Evolutionary conservation across 176 grass and related monocot species (phyloP).

Genomic region (Ensete ventricosum): DNA sequence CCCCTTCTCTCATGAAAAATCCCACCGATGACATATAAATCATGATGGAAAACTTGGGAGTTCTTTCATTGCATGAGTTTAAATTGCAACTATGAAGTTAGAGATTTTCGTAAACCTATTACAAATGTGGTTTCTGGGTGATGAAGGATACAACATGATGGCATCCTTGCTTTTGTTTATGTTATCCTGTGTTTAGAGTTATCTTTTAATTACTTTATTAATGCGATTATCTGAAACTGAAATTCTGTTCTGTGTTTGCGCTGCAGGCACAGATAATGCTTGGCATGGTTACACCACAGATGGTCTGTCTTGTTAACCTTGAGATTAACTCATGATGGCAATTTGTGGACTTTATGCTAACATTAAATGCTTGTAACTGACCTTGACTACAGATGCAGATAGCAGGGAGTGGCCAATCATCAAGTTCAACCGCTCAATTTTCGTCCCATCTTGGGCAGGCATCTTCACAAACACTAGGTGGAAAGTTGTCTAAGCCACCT

Average conservation of each 20-base stretch:
- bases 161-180: too few species aligned
- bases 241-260: neutral
- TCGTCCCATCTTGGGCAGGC: constrained; percentile 43
- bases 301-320: constrained; percentile 38
- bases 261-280: constrained; percentile 94
- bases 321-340: constrained; percentile 10
- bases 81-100: too few species aligned
- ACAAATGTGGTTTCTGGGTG: too few species aligned
- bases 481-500: constrained; percentile 28
- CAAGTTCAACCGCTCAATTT: constrained; percentile 29
- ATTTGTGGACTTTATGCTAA: constrained; percentile 13
- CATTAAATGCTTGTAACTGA: constrained; percentile 22
- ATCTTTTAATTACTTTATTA: too few species aligned
- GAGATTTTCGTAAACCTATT: too few species aligned
- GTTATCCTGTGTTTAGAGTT: too few species aligned
- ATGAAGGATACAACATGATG: too few species aligned
- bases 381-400: constrained; percentile 80
- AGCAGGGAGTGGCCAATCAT: constrained; percentile 46
- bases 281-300: constrained; percentile 76
- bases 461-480: constrained; percentile 39
- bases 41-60: too few species aligned
- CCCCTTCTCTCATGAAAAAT: too few species aligned
- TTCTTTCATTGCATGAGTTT: too few species aligned
- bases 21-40: too few species aligned
- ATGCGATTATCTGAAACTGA: neutral